Percentiles rank a stretch among this genome's conserved stretches.
phyloP scores from a whole-genome alignment of 1,139 yeast genomes.

The Candida sanyaensis region DNA sequence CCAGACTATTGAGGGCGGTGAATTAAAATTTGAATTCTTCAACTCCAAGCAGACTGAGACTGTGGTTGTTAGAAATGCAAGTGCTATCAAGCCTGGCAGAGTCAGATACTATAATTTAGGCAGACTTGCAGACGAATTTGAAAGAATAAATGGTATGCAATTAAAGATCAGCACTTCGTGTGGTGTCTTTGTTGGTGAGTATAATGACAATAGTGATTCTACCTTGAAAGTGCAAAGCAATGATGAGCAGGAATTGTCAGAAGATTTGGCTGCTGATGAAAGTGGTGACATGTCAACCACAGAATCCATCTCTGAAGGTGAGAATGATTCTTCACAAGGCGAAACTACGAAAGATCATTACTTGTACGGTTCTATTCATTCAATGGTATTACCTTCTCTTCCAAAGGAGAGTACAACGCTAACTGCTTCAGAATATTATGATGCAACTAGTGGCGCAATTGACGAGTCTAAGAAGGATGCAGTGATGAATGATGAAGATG shows the following conservation, averaged over 20 bases:
- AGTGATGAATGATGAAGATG: constrained; percentile 8
- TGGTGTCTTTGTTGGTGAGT: constrained; percentile 28
- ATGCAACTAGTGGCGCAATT: constrained; percentile 19
- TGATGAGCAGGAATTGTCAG: constrained; percentile 17
- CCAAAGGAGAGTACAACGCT: constrained; percentile 28
- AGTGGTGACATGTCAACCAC: constrained; percentile 11
- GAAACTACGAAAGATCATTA: not conserved
- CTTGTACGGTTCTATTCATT: constrained; percentile 24
- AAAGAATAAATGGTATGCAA: constrained; percentile 18
- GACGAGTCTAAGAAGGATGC: constrained; percentile 13
- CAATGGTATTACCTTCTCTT: constrained; percentile 37
- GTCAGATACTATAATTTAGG: constrained; percentile 33
- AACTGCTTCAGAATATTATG: constrained; percentile 24
- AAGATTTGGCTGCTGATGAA: constrained; percentile 18
- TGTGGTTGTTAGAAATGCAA: constrained; percentile 29
- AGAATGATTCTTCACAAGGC: constrained; percentile 1
- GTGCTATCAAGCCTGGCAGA: constrained; percentile 28
- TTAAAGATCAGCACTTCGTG: constrained; percentile 24
- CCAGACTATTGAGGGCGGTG: constrained; percentile 29
- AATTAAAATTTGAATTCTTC: constrained; percentile 28
- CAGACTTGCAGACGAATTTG: constrained; percentile 18
- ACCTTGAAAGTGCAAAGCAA: constrained; percentile 7
- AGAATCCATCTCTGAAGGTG: constrained; percentile 12
- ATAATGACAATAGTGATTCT: constrained; percentile 14
- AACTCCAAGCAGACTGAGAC: constrained; percentile 17